These are phyloP conservation scores for Scheffersomyces lignosus DNA, from an alignment of 805 yeast genomes.

Conservation along the genomic window DNA sequence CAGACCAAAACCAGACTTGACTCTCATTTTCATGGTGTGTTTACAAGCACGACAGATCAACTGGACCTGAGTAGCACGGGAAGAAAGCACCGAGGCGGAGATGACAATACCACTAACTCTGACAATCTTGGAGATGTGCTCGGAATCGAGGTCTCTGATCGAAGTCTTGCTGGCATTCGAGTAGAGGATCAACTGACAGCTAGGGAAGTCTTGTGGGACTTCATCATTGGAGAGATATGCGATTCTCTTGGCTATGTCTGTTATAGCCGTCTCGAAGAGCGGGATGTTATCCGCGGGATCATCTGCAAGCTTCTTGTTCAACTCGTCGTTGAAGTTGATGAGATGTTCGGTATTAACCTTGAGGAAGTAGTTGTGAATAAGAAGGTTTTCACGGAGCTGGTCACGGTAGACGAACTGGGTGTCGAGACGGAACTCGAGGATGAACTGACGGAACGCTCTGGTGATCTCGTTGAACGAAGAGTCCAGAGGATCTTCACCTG, in stretches of 20 bases:
- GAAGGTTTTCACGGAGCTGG: slow-evolving; percentile 82
- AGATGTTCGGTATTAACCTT: slow-evolving; percentile 81
- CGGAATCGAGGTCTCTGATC: slow-evolving; percentile 81
- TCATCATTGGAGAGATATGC: slow-evolving; percentile 55
- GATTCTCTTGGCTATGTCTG: slow-evolving; percentile 81
- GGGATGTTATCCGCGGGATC: slow-evolving; percentile 90
- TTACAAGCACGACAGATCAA: slow-evolving; percentile 87
- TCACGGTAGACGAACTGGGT: slow-evolving; percentile 86
- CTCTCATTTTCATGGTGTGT: slow-evolving; percentile 66
- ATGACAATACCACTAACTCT: slow-evolving; percentile 92
- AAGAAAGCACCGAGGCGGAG: slow-evolving; percentile 82
- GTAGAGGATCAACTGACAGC: slow-evolving; percentile 76
- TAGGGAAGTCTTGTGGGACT: slow-evolving; percentile 60
- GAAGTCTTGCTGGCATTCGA: slow-evolving; percentile 72
- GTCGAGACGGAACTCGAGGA: slow-evolving; percentile 81
- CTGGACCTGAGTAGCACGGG: slow-evolving; percentile 82
- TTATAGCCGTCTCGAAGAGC: slow-evolving; percentile 76
- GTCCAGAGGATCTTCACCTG: slow-evolving; percentile 73
- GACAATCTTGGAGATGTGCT: slow-evolving; percentile 85
- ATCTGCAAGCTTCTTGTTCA: slow-evolving; percentile 79
- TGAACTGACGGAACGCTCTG: slow-evolving; percentile 76
- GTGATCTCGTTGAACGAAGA: slow-evolving; percentile 67
- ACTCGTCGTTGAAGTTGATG: slow-evolving; percentile 83
- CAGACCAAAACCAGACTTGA: slow-evolving; percentile 70
- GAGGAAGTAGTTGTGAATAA: slow-evolving; percentile 70